Evolutionary conservation across 768 basidiomycete species (phyloP).

Genomic region (Cystofilobasidium ferigula): DNA sequence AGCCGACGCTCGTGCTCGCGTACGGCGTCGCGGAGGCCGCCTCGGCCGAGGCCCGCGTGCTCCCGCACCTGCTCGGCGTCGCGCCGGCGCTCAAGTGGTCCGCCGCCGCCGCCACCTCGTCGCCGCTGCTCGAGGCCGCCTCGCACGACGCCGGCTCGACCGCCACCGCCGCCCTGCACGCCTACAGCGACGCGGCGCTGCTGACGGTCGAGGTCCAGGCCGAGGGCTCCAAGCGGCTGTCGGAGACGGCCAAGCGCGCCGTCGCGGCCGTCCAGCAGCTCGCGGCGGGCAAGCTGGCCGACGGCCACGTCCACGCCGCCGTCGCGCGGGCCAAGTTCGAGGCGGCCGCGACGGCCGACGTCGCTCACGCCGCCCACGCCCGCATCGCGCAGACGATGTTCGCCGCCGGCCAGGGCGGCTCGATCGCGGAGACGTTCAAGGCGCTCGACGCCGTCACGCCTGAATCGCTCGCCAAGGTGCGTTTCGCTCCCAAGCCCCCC

Average conservation of each 20-base stretch:
- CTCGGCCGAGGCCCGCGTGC: constrained; percentile 51
- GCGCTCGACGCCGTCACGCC: constrained; percentile 61
- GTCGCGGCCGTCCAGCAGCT: constrained; percentile 56
- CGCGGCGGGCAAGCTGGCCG: constrained; percentile 48
- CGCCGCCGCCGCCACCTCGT: constrained; percentile 53
- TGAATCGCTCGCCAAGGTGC: constrained; percentile 59
- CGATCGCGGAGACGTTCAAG: constrained; percentile 52
- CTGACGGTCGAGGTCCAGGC: constrained; percentile 74
- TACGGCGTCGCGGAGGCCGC: constrained; percentile 56
- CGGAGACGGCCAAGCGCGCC: constrained; percentile 47
- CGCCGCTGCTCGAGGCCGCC: constrained; percentile 55
- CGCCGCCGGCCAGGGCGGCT: constrained; percentile 50
- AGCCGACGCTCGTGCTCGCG: constrained; percentile 74
- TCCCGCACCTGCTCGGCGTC: constrained; percentile 54
- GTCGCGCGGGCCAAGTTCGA: constrained; percentile 80
- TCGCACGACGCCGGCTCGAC: constrained; percentile 44
- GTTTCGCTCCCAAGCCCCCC: not conserved
- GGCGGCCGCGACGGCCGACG: constrained; percentile 59
- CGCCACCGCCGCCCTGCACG: constrained; percentile 63
- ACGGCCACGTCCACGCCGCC: constrained; percentile 67
- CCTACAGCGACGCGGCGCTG: constrained; percentile 84
- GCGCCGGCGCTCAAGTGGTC: constrained; percentile 78
- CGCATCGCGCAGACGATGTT: constrained; percentile 49
- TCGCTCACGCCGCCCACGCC: constrained; percentile 16
- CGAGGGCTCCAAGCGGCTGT: constrained; percentile 52